Evolutionary conservation across 1,139 yeast genomes (phyloP), one percentile per base, ranked within the genome.

Genomic region (Blastobotrys capitulatus): DNA sequence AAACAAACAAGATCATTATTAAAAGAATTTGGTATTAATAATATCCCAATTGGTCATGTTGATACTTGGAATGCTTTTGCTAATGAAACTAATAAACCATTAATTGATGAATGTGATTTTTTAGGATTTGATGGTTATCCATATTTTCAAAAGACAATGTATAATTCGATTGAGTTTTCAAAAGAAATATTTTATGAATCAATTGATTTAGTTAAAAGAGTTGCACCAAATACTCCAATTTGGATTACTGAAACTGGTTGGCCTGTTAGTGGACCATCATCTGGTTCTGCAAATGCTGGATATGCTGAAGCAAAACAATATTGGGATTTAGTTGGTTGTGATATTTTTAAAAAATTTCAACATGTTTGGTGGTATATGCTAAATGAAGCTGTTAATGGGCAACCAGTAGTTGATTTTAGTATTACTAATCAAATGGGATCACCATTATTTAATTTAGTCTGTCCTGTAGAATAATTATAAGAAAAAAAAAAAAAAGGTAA

Each of bases 201-300:
- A 19, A 42, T 43, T 38, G 39, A 49, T 29, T 45, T 55, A 43
- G 53, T 56, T 42, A 25, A 42, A 47, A 52, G 51, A 35, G 54
- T 46, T 39, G 52, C 60, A 44, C 72, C 67, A 56, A 80, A 86
- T 65, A 72, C 76, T 54, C 92, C 84, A 68, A 82, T 86, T 74
- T 85, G 87, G 86, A 89, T 86, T 65, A 94, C 95, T 70, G 95
- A 86, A 74, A 86, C 95, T 57, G 95, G 95, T 59, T 86, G 95
- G 60, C 60, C 60, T 43, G 52, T 57, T 20, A 47, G 53, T 35
- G 60, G 60, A n/a, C 40, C 51, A 15, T 31, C 44, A 13, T 42
- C 45, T 42, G 54, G 53, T 51, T 43, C 44, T 41, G 60, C 55
- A n/a, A 50, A 39, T 20, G 58, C 60, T 38, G 47, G 46, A 36